Evolutionary conservation across 225 moss, liverwort and hornwort genomes (phyloP), one percentile per base, ranked within the genome.

Genomic region (Asterella californica): DNA sequence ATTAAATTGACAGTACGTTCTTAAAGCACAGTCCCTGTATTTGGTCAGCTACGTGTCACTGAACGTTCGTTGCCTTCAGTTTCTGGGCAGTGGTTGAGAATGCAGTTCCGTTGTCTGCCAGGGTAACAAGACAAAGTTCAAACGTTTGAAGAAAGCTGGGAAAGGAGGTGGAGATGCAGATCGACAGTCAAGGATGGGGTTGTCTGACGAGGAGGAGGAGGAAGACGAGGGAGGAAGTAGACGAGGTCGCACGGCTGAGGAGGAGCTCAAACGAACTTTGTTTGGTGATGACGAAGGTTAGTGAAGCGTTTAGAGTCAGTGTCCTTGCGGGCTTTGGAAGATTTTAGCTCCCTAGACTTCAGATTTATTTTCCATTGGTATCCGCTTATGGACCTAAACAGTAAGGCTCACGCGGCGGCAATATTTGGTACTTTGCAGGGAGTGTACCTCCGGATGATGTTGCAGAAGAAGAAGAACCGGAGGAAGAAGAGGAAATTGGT

Each of bases 241-340:
- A 90, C 89, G 90, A 89, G 93, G 95, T 68, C 93, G 95, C 34
- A 99, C 95, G 30, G 99, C 99, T 47, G 95, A 92, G 72, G 99
- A 99, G 83, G 93, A 91, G 89, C 93, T 99, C 42, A 93, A 95
- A 84, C 86, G 87, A 38, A 83, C 89, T 75, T 83, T 99, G 74
- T 99, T 99, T 79, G 99, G 95, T 76, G 99, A 99, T 79, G 95
- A 95, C 57, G 99, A 99, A 90, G 99, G 99, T 97, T n/a, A 75
- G 73, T 64, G 33, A 25, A 69, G 32, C 2, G 18, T 3, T 42
- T 3, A 7, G 7, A 7, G 7, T 42, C 42, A 42, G 42, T 42
- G 42, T 45, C 45, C 22, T 46, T 15, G 2, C 17, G 18, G 17
- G 57, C 57, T 15, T 4, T 19, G 6, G n/a, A 22, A 57, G 57